A percentile compares a stretch with the other conserved stretches of the same genome.
Conservation (phyloP, 176 grass and related monocot genomes). For the Cenchrus americanus region DNA sequence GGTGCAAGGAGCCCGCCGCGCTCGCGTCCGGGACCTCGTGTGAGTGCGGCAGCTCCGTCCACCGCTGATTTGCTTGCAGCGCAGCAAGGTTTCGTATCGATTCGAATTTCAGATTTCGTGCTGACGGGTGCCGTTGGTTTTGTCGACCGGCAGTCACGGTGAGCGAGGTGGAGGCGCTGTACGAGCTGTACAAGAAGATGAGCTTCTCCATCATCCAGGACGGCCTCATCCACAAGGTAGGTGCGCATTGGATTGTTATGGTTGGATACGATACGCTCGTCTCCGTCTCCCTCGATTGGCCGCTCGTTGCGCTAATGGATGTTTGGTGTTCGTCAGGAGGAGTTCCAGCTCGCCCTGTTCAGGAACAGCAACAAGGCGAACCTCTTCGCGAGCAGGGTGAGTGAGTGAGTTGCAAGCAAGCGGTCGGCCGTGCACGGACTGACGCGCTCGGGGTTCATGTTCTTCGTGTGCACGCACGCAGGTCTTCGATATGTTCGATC, state of each 20-base stretch:
- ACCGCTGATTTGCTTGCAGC: too few relatives aligned
- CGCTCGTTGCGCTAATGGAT: neutral
- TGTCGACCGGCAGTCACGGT: slow-evolving; percentile 55
- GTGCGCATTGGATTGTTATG: too few relatives aligned
- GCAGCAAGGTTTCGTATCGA: too few relatives aligned
- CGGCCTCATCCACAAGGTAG: slow-evolving; percentile 85
- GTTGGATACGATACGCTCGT: neutral
- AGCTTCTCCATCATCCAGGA: slow-evolving; percentile 82
- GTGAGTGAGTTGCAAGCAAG: neutral
- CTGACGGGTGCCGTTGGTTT: too few relatives aligned
- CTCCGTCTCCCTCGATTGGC: neutral
- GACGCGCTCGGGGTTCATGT: neutral
- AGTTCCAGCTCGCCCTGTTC: slow-evolving; percentile 74
- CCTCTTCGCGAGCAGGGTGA: slow-evolving; percentile 77
- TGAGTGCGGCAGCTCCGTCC: neutral
- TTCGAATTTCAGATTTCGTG: too few relatives aligned
- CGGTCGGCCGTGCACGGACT: neutral
- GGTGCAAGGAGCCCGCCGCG: slow-evolving; percentile 32
- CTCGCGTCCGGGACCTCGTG: slow-evolving; percentile 46
- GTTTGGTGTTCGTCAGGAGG: slow-evolving; percentile 52
- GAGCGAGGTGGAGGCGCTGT: slow-evolving; percentile 76
- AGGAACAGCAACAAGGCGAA: slow-evolving; percentile 64
- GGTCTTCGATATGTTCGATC: slow-evolving; percentile 79
- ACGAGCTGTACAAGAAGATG: slow-evolving; percentile 74
- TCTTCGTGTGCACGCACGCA: neutral